Conservation (phyloP, 805 yeast species). For the Saccharomycopsis sp. region DNA sequence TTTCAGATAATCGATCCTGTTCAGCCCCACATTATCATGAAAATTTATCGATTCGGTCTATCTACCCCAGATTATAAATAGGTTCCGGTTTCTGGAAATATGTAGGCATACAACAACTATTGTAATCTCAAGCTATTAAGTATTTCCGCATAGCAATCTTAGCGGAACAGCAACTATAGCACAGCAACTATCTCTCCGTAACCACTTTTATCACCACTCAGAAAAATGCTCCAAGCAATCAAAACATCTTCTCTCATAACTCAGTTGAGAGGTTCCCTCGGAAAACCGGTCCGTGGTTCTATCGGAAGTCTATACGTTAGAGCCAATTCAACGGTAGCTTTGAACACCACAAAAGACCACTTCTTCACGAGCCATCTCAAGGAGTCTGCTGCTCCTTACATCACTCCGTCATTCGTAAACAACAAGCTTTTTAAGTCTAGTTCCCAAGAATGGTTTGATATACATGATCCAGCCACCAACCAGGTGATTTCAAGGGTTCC, state of each 20-base stretch:
- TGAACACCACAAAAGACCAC: not conserved
- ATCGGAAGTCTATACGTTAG: not conserved
- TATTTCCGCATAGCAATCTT: too few species aligned
- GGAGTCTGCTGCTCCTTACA: conserved; percentile 34
- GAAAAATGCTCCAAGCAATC: not conserved
- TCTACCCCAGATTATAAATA: not conserved
- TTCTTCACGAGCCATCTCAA: not conserved
- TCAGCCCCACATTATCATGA: not conserved
- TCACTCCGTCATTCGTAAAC: conserved; percentile 44
- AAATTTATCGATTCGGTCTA: too few species aligned
- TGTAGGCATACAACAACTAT: too few species aligned
- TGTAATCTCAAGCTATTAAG: too few species aligned
- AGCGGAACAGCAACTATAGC: too few species aligned
- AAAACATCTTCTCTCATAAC: too few species aligned
- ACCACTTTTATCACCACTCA: not conserved
- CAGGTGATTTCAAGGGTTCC: conserved; percentile 61
- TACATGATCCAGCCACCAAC: conserved; percentile 73
- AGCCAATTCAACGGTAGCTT: not conserved
- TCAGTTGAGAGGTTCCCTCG: not conserved
- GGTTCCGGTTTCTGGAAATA: not conserved
- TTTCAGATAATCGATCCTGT: not conserved
- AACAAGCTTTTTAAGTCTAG: conserved; percentile 41
- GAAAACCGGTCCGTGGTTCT: too few species aligned
- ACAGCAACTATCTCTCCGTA: too few species aligned
- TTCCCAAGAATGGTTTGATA: conserved; percentile 55